These are phyloP conservation scores for Sclerotinia glacialis DNA, from an alignment of 2,329 filamentous ascomycete species.

Conservation along the genomic window DNA sequence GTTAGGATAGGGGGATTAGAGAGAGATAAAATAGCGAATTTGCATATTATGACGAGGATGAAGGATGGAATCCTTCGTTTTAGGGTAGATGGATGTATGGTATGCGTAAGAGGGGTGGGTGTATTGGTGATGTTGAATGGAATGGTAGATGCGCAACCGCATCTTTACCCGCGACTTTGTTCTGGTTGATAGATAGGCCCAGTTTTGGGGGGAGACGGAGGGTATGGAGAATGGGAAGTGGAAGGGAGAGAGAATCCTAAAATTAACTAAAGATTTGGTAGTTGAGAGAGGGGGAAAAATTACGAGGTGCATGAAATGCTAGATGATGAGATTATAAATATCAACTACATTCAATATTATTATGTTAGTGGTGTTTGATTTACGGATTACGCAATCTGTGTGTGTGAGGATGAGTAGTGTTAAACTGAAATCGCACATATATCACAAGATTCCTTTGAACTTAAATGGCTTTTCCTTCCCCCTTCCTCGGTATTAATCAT, in stretches of 20 bases:
- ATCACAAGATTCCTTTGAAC: not conserved
- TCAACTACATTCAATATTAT: not conserved
- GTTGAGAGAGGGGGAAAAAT: not conserved
- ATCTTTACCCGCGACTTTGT: too few species aligned
- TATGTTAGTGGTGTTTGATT: not conserved
- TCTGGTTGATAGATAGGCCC: not conserved
- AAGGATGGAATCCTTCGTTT: slow-evolving; percentile 2
- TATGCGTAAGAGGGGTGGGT: not conserved
- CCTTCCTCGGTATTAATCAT: too few species aligned
- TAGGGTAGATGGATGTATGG: not conserved
- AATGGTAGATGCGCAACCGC: not conserved
- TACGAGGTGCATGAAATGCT: not conserved
- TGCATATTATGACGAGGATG: slow-evolving; percentile 4
- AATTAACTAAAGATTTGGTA: not conserved
- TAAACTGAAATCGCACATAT: too few species aligned
- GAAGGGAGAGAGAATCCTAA: not conserved
- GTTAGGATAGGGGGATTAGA: slow-evolving; percentile 1
- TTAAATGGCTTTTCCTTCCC: not conserved
- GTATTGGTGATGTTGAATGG: not conserved
- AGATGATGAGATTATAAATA: slow-evolving; percentile 4
- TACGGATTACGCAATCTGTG: not conserved
- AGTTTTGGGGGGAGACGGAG: too few species aligned
- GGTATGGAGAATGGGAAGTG: not conserved
- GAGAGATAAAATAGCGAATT: slow-evolving; percentile 16
- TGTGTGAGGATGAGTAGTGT: not conserved